These are phyloP conservation scores for Hansfordia pulvinata DNA, from an alignment of 2,329 filamentous ascomycete genomes.

Conservation along the genomic window DNA sequence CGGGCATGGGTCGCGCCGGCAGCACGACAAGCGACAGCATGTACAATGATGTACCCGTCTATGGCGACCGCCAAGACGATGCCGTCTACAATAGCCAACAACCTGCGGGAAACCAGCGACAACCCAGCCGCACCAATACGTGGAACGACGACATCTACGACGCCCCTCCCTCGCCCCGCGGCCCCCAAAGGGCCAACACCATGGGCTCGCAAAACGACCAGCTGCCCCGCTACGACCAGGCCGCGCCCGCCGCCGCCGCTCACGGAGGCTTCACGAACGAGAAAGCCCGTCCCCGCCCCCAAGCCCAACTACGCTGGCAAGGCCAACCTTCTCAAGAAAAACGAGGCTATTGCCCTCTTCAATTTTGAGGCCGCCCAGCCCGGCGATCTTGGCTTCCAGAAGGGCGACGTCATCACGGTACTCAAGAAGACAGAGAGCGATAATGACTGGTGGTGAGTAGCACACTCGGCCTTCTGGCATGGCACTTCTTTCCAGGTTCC, in stretches of 20 bases:
- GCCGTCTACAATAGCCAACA: constrained; percentile 72
- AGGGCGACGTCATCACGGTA: constrained; percentile 92
- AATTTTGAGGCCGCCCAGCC: constrained; percentile 91
- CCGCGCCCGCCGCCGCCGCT: constrained; percentile 15
- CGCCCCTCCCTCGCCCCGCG: constrained; percentile 29
- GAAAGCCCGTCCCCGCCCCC: constrained; percentile 57
- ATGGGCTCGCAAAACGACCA: no score
- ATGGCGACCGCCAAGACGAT: constrained; percentile 71
- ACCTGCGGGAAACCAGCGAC: constrained; percentile 40
- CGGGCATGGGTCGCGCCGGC: constrained; percentile 41
- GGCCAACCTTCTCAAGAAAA: constrained; percentile 42
- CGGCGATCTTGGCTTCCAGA: constrained; percentile 89
- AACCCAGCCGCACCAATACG: constrained; percentile 45
- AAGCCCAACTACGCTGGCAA: constrained; percentile 70
- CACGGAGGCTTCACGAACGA: constrained; percentile 35
- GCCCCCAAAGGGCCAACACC: constrained; percentile 36
- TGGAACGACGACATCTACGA: constrained; percentile 71
- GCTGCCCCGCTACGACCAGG: not conserved
- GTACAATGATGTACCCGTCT: constrained; percentile 91
- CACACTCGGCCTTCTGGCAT: not conserved
- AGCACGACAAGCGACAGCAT: constrained; percentile 43
- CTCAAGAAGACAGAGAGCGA: constrained; percentile 88
- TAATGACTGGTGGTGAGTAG: constrained; percentile 80
- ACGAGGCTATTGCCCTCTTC: constrained; percentile 83
- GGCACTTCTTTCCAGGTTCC: not conserved